phyloP scores from a whole-genome alignment of 176 grass and related monocot species.

The Avena eriantha region DNA sequence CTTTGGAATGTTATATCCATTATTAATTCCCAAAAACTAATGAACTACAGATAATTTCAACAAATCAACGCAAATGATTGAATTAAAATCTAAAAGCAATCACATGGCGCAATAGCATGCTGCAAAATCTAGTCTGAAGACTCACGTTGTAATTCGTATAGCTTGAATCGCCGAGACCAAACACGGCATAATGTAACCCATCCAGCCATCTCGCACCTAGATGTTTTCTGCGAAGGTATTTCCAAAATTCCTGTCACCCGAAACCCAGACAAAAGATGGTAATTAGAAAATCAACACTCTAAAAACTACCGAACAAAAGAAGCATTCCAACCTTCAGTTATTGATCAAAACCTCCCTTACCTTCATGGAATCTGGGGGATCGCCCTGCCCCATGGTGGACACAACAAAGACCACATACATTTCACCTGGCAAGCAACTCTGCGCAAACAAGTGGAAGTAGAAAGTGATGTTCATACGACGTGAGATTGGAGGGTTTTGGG shows the following conservation, averaged over 20 bases:
- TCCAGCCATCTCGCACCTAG: conserved; percentile 62
- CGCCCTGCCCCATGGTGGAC: conserved; percentile 90
- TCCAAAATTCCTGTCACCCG: conserved; percentile 73
- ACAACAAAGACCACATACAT: conserved; percentile 70
- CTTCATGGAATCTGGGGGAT: conserved; percentile 88
- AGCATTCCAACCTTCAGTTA: conserved; percentile 3
- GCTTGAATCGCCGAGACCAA: conserved; percentile 81
- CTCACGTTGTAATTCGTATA: conserved; percentile 91
- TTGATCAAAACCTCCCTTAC: conserved; percentile 23
- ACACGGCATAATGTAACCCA: conserved; percentile 68
- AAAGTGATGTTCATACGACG: not conserved
- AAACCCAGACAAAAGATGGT: not conserved
- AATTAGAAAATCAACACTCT: not conserved
- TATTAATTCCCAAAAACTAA: not conserved
- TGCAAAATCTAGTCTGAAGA: not conserved
- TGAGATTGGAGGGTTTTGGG: no score
- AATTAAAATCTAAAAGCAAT: not conserved
- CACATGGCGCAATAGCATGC: not conserved
- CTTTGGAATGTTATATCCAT: not conserved
- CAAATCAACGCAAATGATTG: not conserved
- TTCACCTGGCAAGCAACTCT: conserved; percentile 65
- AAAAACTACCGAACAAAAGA: not conserved
- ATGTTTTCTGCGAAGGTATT: conserved; percentile 60
- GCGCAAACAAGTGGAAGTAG: not conserved
- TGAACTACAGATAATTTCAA: not conserved